Evolutionary conservation across 768 basidiomycete genomes (phyloP).

Genomic region (Amanita pseudoporphyria): DNA sequence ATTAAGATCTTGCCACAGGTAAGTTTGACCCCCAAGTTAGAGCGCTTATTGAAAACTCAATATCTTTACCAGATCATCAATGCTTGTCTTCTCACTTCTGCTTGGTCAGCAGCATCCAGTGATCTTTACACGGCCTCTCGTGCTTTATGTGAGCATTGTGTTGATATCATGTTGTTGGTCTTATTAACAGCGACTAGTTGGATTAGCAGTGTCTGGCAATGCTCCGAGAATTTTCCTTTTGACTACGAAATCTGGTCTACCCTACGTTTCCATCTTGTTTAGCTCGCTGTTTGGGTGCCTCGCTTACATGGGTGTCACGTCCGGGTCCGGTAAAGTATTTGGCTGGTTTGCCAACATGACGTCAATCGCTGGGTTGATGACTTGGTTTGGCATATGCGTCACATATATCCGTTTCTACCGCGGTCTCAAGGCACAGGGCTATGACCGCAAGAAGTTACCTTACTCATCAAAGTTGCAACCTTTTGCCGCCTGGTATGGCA

Average conservation of each 20-base stretch:
- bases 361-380: slow-evolving; percentile 56
- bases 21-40: slow-evolving; percentile 14
- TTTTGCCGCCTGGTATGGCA: slow-evolving; percentile 57
- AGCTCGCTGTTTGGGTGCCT: slow-evolving; percentile 57
- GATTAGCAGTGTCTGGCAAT: slow-evolving; percentile 69
- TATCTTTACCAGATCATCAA: slow-evolving; percentile 52
- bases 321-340: slow-evolving; percentile 67
- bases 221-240: slow-evolving; percentile 73
- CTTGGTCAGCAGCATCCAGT: slow-evolving; percentile 87
- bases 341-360: slow-evolving; percentile 76
- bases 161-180: not conserved
- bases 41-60: not conserved
- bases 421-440: slow-evolving; percentile 74
- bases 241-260: slow-evolving; percentile 67
- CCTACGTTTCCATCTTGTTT: slow-evolving; percentile 61
- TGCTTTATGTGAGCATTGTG: slow-evolving; percentile 57
- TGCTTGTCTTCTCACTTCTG: slow-evolving; percentile 76
- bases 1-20: slow-evolving; percentile 80
- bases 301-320: slow-evolving; percentile 71
- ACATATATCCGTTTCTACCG: slow-evolving; percentile 78
- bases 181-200: slow-evolving; percentile 38
- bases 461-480: slow-evolving; percentile 62
- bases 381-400: slow-evolving; percentile 72
- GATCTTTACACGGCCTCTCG: slow-evolving; percentile 87
- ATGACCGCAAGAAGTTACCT: slow-evolving; percentile 62